Evolutionary conservation across 2,329 filamentous ascomycete genomes (phyloP), one percentile per base, ranked within the genome.

Genomic region (Colletotrichum liaoningense): DNA sequence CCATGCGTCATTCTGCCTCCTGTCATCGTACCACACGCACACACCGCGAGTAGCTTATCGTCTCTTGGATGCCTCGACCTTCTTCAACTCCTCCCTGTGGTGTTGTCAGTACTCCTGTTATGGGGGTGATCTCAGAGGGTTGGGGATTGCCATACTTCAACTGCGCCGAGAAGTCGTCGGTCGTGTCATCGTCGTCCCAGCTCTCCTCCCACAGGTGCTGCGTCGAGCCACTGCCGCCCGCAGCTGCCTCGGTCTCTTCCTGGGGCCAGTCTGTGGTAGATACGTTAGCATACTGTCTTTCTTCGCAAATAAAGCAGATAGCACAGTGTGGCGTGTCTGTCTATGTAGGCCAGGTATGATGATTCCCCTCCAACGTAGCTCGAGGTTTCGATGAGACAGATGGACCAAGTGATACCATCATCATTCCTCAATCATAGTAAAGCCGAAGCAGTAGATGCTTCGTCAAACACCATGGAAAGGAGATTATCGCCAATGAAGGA

Each of bases 131-230:
- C 33, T 35, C 33, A 11, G 12, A 19, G 52, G 54, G 28, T 46
- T 57, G 38, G 38, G 55, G 49, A 55, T n/a, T 33, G 67, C 88
- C 93, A 77, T 84, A 98, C 96, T 95, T 97, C 80, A 99, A 86
- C 87, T 98, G 96, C 80, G 94, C 91, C 14, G 95, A 97, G 83
- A 99, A 99, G 80, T 99, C 97, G 82, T 99, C 97, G 79, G 90
- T 97, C 77, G 95, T 97, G 85, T 98, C 97, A 82, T 98, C 96
- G 80, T 99, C 97, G 81, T 99, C 97, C 97, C 97, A 99, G 88
- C 95, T 98, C 88, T 99, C 97, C 85, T 99, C 97, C 97, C 97
- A 99, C 67, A 99, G 88, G 86, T 98, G 95, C 82, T 89, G 86
- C 76, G 87, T 88, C 73, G 92, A 90, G 80, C 92, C 92, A 78